Evolutionary conservation across 306 rosid genomes (phyloP).

Genomic region (Trichosanthes truncata): DNA sequence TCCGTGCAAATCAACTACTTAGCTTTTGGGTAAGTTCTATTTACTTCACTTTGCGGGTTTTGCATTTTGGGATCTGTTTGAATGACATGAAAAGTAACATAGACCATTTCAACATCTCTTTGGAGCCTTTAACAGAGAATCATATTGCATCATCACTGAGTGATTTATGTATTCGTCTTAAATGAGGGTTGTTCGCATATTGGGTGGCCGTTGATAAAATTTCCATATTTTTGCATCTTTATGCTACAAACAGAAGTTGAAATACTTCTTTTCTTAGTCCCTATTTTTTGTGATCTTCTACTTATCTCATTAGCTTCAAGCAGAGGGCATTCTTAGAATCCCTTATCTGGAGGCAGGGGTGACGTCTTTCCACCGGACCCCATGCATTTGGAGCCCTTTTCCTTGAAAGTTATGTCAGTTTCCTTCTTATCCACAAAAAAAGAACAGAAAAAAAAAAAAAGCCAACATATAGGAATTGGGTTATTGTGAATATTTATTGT

Average conservation of each 20-base stretch:
- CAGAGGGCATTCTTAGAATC: neutral
- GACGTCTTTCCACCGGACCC: neutral
- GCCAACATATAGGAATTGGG: neutral
- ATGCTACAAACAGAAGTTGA: neutral
- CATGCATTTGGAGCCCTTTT: neutral
- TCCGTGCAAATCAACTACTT: neutral
- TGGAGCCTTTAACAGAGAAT: neutral
- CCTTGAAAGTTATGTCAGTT: neutral
- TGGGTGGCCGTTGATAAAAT: neutral
- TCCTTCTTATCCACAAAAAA: neutral
- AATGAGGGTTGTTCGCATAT: neutral
- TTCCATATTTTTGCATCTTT: neutral
- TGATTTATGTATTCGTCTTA: neutral
- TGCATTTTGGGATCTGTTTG: conserved; percentile 3
- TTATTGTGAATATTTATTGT: neutral
- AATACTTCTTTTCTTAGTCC: neutral
- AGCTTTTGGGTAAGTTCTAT: neutral
- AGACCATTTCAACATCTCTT: neutral
- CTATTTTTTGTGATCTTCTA: neutral
- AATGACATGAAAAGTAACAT: neutral
- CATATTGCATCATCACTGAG: neutral
- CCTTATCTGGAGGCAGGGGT: neutral
- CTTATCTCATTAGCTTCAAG: neutral
- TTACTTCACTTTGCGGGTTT: neutral
- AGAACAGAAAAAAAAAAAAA: neutral